These are phyloP conservation scores for Citrus mangshanensis DNA, from an alignment of 345 rosid genomes.

Conservation along the genomic window DNA sequence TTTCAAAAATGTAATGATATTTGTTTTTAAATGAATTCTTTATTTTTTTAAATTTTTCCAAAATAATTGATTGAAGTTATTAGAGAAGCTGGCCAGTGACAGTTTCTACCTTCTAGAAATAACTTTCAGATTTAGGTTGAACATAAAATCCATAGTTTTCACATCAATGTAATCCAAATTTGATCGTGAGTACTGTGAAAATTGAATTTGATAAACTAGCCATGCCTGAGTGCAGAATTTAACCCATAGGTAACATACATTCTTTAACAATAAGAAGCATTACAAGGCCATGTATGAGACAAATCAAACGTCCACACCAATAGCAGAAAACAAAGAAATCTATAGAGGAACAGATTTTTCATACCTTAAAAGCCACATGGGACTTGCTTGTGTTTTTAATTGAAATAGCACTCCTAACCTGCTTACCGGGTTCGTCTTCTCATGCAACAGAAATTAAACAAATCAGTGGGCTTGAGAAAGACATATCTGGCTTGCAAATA, in stretches of 20 bases:
- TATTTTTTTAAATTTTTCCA: not conserved
- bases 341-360: constrained; percentile 1
- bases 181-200: not conserved
- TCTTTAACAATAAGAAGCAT: not conserved
- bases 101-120: not conserved
- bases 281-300: not conserved
- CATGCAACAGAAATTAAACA: constrained; percentile 2
- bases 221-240: not conserved
- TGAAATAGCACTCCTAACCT: constrained; percentile 62
- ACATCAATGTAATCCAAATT: not conserved
- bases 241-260: not conserved
- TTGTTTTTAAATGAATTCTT: not conserved
- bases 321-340: not conserved
- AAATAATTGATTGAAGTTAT: not conserved
- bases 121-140: not conserved
- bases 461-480: constrained; percentile 15
- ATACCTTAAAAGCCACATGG: constrained; percentile 71
- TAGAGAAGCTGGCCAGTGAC: not conserved
- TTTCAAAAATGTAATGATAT: not conserved
- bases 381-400: constrained; percentile 68
- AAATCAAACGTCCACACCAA: constrained; percentile 11
- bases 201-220: not conserved
- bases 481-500: not conserved
- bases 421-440: constrained; percentile 73
- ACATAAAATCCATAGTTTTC: not conserved